Base-by-base conservation (phyloP, 2,329 filamentous ascomycete species). In the Macroventuria anomochaeta region DNA sequence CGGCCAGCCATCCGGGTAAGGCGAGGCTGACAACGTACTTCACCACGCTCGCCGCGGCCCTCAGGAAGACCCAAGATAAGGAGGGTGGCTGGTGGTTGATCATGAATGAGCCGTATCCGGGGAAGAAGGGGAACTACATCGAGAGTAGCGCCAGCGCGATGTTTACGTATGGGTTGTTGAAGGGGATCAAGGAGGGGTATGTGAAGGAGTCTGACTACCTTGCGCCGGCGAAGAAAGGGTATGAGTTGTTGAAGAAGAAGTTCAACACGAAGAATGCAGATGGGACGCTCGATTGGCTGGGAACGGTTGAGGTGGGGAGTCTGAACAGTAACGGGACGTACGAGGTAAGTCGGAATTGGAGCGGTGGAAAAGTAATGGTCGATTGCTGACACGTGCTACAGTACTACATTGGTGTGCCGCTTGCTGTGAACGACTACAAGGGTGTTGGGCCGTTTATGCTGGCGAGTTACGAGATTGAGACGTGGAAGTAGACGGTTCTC, bases 111-210 rank as follows among this genome's bases (percentile, higher is more conserved):
- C 65, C 74, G 15, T 78, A 80, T 46, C 75, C 63, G 1, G 62
- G 63, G 4, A 57, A 37, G 15, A 60, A 76, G 41, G 82, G 81
- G 0, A 85, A 86, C 63, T 86, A 82, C 63, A 78, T 85, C 39
- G 81, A 86, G 71, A 81, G 79, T 25, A 83, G 81, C 20, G 82
- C 77, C n/a, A 78, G 78, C 3, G 82, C 81, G 1, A 83, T 85
- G 65, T 68, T 68, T 25, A 55, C 60, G n/a, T 64, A 60, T 48
- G 59, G 57, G 5, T 52, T 58, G 25, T 33, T 68, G 41, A 67
- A 61, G 50, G 65, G 63, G 4, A 42, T 59, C 3, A 48, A 54
- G 20, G 48, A 43, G 2, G 63, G 63, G 10, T 57, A 63, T 36
- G 17, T 68, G 36, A 43, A 34, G 8, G 55, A 62, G 20, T 46